Percentiles rank a stretch among this genome's conserved stretches.
phyloP scores from a whole-genome alignment of 768 basidiomycete genomes.

The Hemileccinum impolitum region DNA sequence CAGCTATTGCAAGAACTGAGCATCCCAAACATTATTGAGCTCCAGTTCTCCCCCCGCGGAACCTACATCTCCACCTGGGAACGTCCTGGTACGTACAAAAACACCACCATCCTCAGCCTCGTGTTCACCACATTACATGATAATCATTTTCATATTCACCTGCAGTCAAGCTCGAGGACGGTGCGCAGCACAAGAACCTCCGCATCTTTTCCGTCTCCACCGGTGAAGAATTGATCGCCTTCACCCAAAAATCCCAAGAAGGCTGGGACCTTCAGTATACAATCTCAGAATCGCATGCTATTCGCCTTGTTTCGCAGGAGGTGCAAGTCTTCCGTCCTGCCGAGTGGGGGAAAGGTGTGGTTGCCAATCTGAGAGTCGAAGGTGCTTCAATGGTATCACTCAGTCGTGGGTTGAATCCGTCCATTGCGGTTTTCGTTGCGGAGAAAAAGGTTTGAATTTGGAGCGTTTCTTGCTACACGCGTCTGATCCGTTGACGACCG shows the following conservation, averaged over 20 bases:
- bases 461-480: background rate
- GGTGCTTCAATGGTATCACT: conserved; percentile 73
- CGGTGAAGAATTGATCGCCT: conserved; percentile 82
- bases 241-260: conserved; percentile 88
- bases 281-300: conserved; percentile 80
- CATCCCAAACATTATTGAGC: conserved; percentile 73
- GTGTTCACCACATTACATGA: conserved; percentile 16
- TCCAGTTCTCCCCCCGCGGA: conserved; percentile 90
- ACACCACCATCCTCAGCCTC: conserved; percentile 18
- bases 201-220: conserved; percentile 84
- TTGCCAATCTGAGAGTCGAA: conserved; percentile 80
- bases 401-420: conserved; percentile 83
- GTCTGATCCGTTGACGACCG: background rate
- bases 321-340: conserved; percentile 81
- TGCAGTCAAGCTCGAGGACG: conserved; percentile 82
- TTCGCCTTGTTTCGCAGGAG: conserved; percentile 76
- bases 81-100: conserved; percentile 57
- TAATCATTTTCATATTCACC: conserved; percentile 13
- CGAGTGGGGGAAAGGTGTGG: conserved; percentile 75
- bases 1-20: conserved; percentile 72
- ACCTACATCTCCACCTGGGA: conserved; percentile 97
- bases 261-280: conserved; percentile 93
- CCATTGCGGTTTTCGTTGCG: conserved; percentile 86
- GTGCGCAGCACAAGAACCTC: conserved; percentile 89
- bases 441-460: conserved; percentile 76